Base-by-base conservation (phyloP, 2,329 filamentous ascomycete genomes). In the Penicillium sp. region DNA sequence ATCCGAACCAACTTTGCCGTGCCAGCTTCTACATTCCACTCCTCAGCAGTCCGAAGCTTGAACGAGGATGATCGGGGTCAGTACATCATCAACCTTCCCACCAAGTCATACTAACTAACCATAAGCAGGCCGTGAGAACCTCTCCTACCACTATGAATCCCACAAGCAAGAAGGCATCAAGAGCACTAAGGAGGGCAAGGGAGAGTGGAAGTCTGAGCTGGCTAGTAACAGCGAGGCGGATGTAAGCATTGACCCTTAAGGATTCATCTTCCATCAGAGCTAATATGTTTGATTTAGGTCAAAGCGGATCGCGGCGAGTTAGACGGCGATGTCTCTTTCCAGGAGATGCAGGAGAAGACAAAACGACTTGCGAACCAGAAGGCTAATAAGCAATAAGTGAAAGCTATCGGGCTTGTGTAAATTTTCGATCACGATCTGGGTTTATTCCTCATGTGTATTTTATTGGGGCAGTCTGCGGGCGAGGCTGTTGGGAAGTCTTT, bases 171-270 rank as follows among this genome's bases (percentile, higher is more conserved):
- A 88, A n/a, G 77, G 79, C 55, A 56, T 83, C 58, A 73, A 75
- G 60, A 74, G 74, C 58, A 73, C 75, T 73, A 78, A 81, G 65
- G 76, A 82, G 39, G 90, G 89, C 60, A 82, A 85, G 72, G 87
- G 82, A 53, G 82, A 91, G 71, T 94, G 91, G 90, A 89, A 89
- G 77, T 81, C 88, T 23, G 86, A 89, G 72, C 80, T 96, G 49
- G 90, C 90, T 3, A 89, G 86, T 49, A 86, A 91, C 75, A 90
- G 88, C 75, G 91, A 96, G 79, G 89, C 90, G 73, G 85, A 85
- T 66, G 81, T 94, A 77, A 63, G 82, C 45, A 21, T 13, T 36
- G 39, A 6, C 12, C 17, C 23, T 35, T 35, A 3, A 3, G 15
- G 10, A 15, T 35, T 12, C 21, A n/a, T 35, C 19, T 35, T n/a